Evolutionary conservation across 140 eudicot genomes (phyloP).

Genomic region (Bidens hawaiensis): DNA sequence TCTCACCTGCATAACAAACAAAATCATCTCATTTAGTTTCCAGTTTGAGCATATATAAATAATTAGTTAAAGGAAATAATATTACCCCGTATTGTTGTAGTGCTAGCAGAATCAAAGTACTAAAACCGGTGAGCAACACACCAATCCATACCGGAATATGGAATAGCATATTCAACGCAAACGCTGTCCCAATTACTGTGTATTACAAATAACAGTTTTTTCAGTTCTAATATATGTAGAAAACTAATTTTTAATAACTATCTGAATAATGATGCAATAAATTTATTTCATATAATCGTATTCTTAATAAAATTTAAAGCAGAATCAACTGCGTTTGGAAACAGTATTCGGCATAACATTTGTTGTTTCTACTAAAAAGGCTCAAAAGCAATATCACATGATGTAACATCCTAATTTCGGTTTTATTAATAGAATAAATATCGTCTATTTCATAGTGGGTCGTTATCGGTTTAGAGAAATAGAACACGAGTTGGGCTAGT

Average conservation of each 20-base stretch:
- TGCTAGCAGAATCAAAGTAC: conserved; percentile 79
- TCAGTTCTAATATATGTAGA: neutral
- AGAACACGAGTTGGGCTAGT: too few species aligned
- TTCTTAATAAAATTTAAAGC: conserved; percentile 3
- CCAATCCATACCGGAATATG: conserved; percentile 91
- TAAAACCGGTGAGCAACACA: conserved; percentile 88
- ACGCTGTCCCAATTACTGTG: conserved; percentile 94
- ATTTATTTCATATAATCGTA: neutral
- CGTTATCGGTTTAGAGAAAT: too few species aligned
- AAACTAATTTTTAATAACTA: neutral
- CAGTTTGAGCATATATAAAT: neutral
- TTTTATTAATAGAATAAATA: too few species aligned
- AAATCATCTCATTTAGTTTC: conserved; percentile 3
- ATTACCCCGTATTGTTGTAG: conserved; percentile 96
- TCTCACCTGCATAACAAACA: conserved; percentile 59
- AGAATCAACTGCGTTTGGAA: conserved; percentile 11
- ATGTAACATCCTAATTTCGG: too few species aligned
- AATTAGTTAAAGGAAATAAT: neutral
- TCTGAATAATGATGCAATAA: neutral
- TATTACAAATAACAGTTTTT: neutral
- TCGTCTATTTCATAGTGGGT: too few species aligned
- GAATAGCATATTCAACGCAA: conserved; percentile 96
- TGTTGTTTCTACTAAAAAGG: neutral
- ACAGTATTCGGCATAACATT: too few species aligned
- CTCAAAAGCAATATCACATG: conserved; percentile 13